Percentiles rank a stretch among this genome's conserved stretches.
Conservation (phyloP, 306 rosid genomes). For the Cicer cuneatum region DNA sequence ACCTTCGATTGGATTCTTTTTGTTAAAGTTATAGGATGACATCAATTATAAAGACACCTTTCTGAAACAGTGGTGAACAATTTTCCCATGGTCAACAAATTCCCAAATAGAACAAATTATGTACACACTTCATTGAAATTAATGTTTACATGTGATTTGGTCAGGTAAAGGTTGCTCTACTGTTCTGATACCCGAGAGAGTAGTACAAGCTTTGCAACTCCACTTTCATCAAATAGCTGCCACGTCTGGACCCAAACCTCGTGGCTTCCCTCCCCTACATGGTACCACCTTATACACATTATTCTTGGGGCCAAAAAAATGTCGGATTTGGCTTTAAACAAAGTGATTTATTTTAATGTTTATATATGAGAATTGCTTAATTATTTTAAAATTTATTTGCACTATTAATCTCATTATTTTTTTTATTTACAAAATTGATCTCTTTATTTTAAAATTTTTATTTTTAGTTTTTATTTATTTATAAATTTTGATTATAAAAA, state of each 20-base stretch:
- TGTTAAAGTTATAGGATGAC: background rate
- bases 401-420: too few species aligned
- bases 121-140: background rate
- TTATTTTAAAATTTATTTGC: too few species aligned
- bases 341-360: background rate
- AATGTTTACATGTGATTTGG: constrained; percentile 34
- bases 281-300: constrained; percentile 50
- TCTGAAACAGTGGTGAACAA: background rate
- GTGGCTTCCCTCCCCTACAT: constrained; percentile 47
- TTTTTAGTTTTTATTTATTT: too few species aligned
- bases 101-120: too few species aligned
- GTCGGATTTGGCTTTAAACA: background rate
- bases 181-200: constrained; percentile 91
- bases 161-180: constrained; percentile 60
- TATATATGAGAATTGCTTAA: background rate
- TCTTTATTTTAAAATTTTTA: too few species aligned
- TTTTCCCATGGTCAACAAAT: too few species aligned
- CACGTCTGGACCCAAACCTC: constrained; percentile 56
- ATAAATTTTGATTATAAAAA: too few species aligned
- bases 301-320: background rate
- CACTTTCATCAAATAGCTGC: constrained; percentile 80
- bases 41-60: background rate
- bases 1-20: constrained; percentile 8
- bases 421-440: too few species aligned
- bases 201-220: constrained; percentile 79